Evolutionary conservation across 2,329 filamentous ascomycete genomes (phyloP), one percentile per base, ranked within the genome.

Genomic region (Fusarium falciforme): DNA sequence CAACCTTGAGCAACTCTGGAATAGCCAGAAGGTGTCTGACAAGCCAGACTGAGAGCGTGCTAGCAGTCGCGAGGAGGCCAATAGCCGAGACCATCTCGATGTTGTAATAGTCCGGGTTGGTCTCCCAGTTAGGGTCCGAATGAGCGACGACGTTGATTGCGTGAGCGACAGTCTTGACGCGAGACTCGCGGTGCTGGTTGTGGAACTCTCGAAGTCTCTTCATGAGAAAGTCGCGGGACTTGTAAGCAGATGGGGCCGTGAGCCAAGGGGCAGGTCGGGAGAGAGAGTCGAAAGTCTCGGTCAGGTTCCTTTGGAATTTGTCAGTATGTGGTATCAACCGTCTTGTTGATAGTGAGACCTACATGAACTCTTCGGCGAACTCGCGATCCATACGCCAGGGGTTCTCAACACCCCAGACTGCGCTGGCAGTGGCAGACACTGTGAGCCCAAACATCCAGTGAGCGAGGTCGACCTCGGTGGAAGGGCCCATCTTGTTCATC

Each of bases 61-160:
- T 81, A 1, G 80, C 78, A 0, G 80, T 81, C 10, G 78, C 77
- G 3, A 81, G 70, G 2, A 81, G 76, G 11, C 80, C 80, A 16
- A 81, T 73, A 5, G 79, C 79, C 36, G 79, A 78, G 38, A 81
- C 78, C 71, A 81, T 79, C 61, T 81, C 80, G 22, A 80, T 78
- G 10, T 79, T 76, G 64, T 79, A 81, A 61, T 81, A 81, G 65
- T 81, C 80, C 5, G 69, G 67, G 66, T 81, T 81, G 12, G 61
- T 76, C 35, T 81, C 79, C 80, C 80, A 81, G 57, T 78, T 17
- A 2, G 73, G 69, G 38, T 81, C 79, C 2, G 72, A 75, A 36
- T 80, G 73, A 31, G 77, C 79, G 5, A 81, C 71, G 27, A 80
- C 76, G 16, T 81, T 81, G 73, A 81, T 80, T 17, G 71, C 73